Evolutionary conservation across 1,284 basidiomycete species (phyloP).

Genomic region (Phellopilus nigrolimitatus): DNA sequence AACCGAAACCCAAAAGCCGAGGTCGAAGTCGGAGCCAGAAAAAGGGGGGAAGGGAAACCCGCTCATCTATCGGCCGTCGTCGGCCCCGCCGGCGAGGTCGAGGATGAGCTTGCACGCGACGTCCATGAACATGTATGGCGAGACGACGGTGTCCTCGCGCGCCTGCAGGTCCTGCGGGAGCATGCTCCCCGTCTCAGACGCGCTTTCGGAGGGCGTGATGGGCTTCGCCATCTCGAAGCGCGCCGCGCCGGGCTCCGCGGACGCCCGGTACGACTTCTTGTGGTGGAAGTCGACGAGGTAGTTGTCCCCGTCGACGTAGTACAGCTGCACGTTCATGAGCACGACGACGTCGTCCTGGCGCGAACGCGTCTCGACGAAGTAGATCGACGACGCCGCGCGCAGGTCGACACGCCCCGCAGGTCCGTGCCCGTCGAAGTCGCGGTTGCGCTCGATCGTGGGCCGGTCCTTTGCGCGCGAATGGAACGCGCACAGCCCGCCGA

Average conservation of each 20-base stretch:
- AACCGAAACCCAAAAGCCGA: not conserved
- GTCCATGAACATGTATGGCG: conserved; percentile 96
- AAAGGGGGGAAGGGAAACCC: too few relatives aligned
- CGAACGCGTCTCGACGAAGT: conserved; percentile 93
- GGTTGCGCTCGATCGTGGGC: conserved; percentile 51
- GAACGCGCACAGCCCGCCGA: conserved; percentile 62
- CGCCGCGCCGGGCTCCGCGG: conserved; percentile 54
- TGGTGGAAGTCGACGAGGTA: conserved; percentile 99
- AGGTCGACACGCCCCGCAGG: conserved; percentile 44
- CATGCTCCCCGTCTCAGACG: conserved; percentile 44
- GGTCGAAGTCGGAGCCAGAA: not conserved
- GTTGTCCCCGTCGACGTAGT: conserved; percentile 93
- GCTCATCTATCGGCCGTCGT: conserved; percentile 22
- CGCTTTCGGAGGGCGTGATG: conserved; percentile 42
- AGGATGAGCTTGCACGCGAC: conserved; percentile 83
- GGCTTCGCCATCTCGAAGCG: conserved; percentile 58
- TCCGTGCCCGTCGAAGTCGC: conserved; percentile 57
- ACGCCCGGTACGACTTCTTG: conserved; percentile 82
- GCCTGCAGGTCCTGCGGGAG: conserved; percentile 26
- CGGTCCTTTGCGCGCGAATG: conserved; percentile 20
- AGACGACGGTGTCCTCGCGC: conserved; percentile 75
- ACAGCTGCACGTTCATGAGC: conserved; percentile 96
- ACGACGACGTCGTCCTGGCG: conserved; percentile 89
- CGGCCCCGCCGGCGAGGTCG: conserved; percentile 68
- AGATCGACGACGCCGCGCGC: conserved; percentile 70